Evolutionary conservation across 2,329 filamentous ascomycete species (phyloP).

Genomic region (Penicillium sp.): DNA sequence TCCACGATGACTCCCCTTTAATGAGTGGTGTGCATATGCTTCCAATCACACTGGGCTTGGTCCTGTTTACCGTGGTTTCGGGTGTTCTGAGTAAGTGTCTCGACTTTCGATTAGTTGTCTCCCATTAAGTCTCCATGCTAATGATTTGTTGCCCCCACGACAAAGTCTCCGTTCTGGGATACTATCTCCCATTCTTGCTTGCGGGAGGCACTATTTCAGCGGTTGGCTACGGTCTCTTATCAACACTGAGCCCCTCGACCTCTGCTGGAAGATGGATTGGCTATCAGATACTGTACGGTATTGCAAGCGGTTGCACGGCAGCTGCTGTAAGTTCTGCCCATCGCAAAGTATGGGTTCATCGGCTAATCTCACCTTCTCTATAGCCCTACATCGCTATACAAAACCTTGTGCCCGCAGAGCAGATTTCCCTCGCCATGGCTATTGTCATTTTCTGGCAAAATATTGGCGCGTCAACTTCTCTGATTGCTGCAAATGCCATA

Average conservation of each 20-base stretch:
- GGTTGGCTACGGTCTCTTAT: slow-evolving; percentile 34
- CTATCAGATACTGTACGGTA: slow-evolving; percentile 30
- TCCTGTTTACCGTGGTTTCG: slow-evolving; percentile 6
- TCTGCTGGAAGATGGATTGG: slow-evolving; percentile 27
- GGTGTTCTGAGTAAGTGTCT: slow-evolving; percentile 3
- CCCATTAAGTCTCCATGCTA: background rate
- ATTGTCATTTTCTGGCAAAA: slow-evolving; percentile 35
- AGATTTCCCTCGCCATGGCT: slow-evolving; percentile 29
- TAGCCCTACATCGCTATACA: slow-evolving; percentile 30
- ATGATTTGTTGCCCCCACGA: background rate
- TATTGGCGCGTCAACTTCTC: slow-evolving; percentile 30
- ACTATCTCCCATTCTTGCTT: slow-evolving; percentile 34
- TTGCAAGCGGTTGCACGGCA: slow-evolving; percentile 13
- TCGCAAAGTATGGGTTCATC: background rate
- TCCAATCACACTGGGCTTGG: slow-evolving; percentile 27
- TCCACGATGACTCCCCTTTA: slow-evolving; percentile 34
- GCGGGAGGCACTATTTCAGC: slow-evolving; percentile 26
- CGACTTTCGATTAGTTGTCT: background rate
- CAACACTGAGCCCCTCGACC: slow-evolving; percentile 24
- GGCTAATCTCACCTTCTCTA: background rate
- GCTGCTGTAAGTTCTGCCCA: slow-evolving; percentile 7
- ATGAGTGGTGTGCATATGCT: slow-evolving; percentile 42
- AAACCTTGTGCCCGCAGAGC: slow-evolving; percentile 21
- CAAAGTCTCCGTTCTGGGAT: slow-evolving; percentile 31
- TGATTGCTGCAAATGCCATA: slow-evolving; percentile 30